Percentiles rank a stretch among this genome's conserved stretches.
phyloP scores from a whole-genome alignment of 1,139 yeast species.

The Geotrichum macrosporum region DNA sequence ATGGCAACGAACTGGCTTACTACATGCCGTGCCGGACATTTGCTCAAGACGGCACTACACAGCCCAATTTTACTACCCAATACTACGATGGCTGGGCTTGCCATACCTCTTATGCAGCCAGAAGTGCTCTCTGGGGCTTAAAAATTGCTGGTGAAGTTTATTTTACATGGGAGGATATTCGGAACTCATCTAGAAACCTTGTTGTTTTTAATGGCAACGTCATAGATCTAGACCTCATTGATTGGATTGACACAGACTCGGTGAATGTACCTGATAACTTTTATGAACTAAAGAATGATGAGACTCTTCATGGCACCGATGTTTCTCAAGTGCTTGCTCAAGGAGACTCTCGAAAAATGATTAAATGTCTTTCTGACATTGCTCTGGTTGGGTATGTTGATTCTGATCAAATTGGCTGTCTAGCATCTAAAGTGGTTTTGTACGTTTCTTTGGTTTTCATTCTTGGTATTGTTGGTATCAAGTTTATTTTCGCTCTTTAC shows the following conservation, averaged over 20 bases:
- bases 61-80: slow-evolving; percentile 53
- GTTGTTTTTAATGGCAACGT: slow-evolving; percentile 87
- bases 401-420: slow-evolving; percentile 90
- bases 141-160: slow-evolving; percentile 68
- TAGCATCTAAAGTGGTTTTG: slow-evolving; percentile 81
- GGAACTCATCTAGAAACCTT: slow-evolving; percentile 64
- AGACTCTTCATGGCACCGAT: slow-evolving; percentile 66
- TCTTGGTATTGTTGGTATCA: slow-evolving; percentile 67
- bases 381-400: slow-evolving; percentile 86
- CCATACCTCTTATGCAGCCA: slow-evolving; percentile 69
- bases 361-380: slow-evolving; percentile 82
- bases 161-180: slow-evolving; percentile 86
- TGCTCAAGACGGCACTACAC: slow-evolving; percentile 63
- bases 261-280: slow-evolving; percentile 69
- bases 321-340: slow-evolving; percentile 71
- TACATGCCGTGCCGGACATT: slow-evolving; percentile 87
- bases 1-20: slow-evolving; percentile 74
- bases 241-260: slow-evolving; percentile 69
- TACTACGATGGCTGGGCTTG: slow-evolving; percentile 85
- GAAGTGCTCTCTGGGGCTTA: slow-evolving; percentile 61
- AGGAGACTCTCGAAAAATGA: slow-evolving; percentile 62
- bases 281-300: slow-evolving; percentile 55
- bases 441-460: slow-evolving; percentile 78
- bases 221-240: slow-evolving; percentile 67
- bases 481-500: slow-evolving; percentile 82